phyloP scores from a whole-genome alignment of 1,284 basidiomycete species.

The Heterobasidion irregulare region DNA sequence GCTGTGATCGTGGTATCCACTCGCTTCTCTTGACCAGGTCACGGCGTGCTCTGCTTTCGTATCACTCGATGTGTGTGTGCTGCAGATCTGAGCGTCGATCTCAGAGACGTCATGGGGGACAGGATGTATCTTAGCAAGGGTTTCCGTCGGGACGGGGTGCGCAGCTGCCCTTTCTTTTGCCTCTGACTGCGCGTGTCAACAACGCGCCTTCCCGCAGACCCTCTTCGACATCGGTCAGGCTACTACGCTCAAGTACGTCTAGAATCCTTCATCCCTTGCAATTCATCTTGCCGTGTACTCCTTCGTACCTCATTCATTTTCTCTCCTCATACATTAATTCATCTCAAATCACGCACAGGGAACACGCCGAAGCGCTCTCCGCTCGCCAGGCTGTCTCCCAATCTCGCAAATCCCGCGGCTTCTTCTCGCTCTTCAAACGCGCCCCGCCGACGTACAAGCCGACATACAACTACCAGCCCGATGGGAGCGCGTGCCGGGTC shows the following conservation, averaged over 20 bases:
- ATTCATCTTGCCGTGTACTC: no score
- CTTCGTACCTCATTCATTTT: no score
- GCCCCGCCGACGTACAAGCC: slow-evolving; percentile 47
- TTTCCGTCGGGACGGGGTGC: slow-evolving; percentile 80
- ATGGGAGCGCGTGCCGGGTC: slow-evolving; percentile 75
- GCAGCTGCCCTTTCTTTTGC: slow-evolving; percentile 16
- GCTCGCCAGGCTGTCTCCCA: slow-evolving; percentile 62
- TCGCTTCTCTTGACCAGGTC: not conserved
- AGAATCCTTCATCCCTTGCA: not conserved
- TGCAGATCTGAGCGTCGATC: slow-evolving; percentile 77
- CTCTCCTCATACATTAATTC: no score
- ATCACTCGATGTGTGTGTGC: slow-evolving; percentile 1
- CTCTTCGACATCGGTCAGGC: slow-evolving; percentile 83
- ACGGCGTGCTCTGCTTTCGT: not conserved
- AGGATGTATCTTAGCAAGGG: slow-evolving; percentile 79
- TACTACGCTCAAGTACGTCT: slow-evolving; percentile 45
- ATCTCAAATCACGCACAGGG: slow-evolving; percentile 13
- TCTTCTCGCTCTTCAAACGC: slow-evolving; percentile 49
- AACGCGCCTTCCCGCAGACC: slow-evolving; percentile 37
- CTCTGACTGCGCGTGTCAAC: not conserved
- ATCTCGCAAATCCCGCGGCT: slow-evolving; percentile 62
- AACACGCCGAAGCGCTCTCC: slow-evolving; percentile 57
- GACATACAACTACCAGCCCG: slow-evolving; percentile 59
- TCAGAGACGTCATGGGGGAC: slow-evolving; percentile 91
- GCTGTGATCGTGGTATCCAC: not conserved